phyloP scores from a whole-genome alignment of 805 yeast genomes.

The Babjeviella inositovora region DNA sequence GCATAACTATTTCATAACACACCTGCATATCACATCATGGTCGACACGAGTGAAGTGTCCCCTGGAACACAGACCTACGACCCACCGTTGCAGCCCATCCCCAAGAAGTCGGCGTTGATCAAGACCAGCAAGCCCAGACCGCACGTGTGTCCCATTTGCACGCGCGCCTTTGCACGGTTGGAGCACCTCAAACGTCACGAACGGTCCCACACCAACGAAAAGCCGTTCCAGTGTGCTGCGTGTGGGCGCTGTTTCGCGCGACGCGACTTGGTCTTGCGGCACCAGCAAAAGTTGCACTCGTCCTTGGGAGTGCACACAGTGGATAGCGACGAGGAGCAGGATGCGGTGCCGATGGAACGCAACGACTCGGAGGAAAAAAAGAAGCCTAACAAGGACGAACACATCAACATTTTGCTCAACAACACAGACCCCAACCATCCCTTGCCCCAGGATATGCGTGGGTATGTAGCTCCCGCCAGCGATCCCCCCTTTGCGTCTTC shows the following conservation, averaged over 20 bases:
- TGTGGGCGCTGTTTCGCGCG: constrained; percentile 95
- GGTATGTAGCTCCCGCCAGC: no score
- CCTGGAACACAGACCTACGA: no score
- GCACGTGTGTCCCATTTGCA: constrained; percentile 77
- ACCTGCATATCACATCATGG: no score
- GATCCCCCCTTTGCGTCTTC: no score
- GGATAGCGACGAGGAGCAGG: constrained; percentile 15
- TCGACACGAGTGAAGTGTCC: no score
- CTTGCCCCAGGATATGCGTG: no score
- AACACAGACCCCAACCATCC: constrained; percentile 38
- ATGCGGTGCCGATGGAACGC: no score
- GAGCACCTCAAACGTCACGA: constrained; percentile 93
- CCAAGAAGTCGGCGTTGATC: constrained; percentile 68
- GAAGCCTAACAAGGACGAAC: constrained; percentile 22
- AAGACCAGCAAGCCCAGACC: constrained; percentile 93
- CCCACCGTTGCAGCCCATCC: constrained; percentile 66
- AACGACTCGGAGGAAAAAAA: constrained; percentile 5
- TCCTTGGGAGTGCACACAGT: constrained; percentile 21
- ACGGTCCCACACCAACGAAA: constrained; percentile 87
- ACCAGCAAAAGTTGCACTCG: constrained; percentile 85
- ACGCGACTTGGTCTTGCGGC: constrained; percentile 74
- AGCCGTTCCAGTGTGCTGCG: constrained; percentile 91
- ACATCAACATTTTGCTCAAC: constrained; percentile 32
- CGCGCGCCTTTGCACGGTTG: constrained; percentile 87
- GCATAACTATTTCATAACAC: no score